Base-by-base conservation (phyloP, 2,329 filamentous ascomycete species). In the Coniochaeta sp. region DNA sequence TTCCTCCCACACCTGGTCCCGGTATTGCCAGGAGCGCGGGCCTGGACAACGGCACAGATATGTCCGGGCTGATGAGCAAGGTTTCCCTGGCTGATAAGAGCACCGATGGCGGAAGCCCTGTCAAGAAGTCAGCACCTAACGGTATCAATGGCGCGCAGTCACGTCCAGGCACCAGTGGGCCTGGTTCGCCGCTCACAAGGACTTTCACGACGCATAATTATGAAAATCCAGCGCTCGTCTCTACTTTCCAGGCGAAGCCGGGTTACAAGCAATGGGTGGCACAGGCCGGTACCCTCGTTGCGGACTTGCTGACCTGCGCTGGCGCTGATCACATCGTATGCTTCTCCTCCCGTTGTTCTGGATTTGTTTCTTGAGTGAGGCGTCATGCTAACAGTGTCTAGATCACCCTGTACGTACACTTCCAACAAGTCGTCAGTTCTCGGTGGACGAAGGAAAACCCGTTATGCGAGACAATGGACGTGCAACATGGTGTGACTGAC, bases 211-310 rank as follows among this genome's bases (percentile, higher is more conserved):
- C 83, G 38, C 86, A 90, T 68, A 88, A 90, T 67, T 82, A 85
- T 65, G 81, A 85, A 68, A 86, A 85, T 69, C 79, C 80, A 58
- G 74, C 77, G 31, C 79, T 82, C 59, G 74, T 84, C 63, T 81
- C 80, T 63, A 81, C 81, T 68, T 80, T 89, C 71, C 85, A 92
- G 72, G 86, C 90, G 19, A 93, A 93, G 71, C 90, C 93, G 9
- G 95, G 95, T 56, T 99, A 99, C 74, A 95, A 95, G 79, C 91
- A 96, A 77, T 98, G 95, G 95, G 93, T 98, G 64, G 95, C 95
- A 22, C 95, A 98, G 77, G 93, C 95, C 43, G 95, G 95, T 62
- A 98, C 93, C 40, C 83, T 99, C 61, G 89, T 99, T 58, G 95
- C 95, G 55, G 92, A 98, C 72, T 84, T 99, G 55, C 81, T 99